Percentiles rank a stretch among this genome's conserved stretches.
Evolutionary conservation across 139 green algal species (phyloP).

Genomic region (Gonium pectorale): DNA sequence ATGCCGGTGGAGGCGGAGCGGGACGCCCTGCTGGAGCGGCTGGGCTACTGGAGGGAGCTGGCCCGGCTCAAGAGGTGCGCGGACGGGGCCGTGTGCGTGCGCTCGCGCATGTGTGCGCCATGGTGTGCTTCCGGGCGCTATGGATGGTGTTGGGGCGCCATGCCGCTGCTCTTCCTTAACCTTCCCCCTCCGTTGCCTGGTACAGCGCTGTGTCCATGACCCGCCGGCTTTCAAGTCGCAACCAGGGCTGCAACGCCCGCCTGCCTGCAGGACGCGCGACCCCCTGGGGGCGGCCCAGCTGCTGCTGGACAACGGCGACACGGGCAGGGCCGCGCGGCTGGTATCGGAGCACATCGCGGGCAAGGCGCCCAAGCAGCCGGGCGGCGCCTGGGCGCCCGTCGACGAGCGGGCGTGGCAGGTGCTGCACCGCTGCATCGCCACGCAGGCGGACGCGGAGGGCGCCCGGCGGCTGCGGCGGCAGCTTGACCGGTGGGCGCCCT

Average conservation of each 20-base stretch:
- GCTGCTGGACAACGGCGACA: slow-evolving; percentile 25
- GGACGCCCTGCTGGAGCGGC: background rate
- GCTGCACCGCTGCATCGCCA: slow-evolving; percentile 19
- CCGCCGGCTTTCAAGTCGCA: too few species aligned
- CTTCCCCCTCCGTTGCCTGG: too few species aligned
- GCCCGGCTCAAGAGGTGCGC: slow-evolving; percentile 22
- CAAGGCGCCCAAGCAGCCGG: background rate
- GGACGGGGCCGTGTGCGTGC: background rate
- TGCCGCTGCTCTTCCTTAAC: too few species aligned
- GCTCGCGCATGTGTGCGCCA: too few species aligned
- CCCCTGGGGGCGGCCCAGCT: slow-evolving; percentile 11
- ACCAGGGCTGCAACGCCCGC: too few species aligned
- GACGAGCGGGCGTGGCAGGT: slow-evolving; percentile 24
- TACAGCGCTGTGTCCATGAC: too few species aligned
- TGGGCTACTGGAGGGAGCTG: slow-evolving; percentile 29
- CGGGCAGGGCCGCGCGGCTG: background rate
- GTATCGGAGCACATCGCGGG: background rate
- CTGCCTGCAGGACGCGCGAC: slow-evolving; percentile 2
- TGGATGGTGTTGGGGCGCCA: too few species aligned
- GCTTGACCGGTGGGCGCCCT: background rate
- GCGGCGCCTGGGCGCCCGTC: slow-evolving; percentile 4
- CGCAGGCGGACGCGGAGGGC: background rate
- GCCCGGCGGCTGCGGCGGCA: background rate
- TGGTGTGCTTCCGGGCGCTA: too few species aligned
- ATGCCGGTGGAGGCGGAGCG: slow-evolving; percentile 18